phyloP scores from a whole-genome alignment of 169 alveolate species.

The Plasmodium relictum region DNA sequence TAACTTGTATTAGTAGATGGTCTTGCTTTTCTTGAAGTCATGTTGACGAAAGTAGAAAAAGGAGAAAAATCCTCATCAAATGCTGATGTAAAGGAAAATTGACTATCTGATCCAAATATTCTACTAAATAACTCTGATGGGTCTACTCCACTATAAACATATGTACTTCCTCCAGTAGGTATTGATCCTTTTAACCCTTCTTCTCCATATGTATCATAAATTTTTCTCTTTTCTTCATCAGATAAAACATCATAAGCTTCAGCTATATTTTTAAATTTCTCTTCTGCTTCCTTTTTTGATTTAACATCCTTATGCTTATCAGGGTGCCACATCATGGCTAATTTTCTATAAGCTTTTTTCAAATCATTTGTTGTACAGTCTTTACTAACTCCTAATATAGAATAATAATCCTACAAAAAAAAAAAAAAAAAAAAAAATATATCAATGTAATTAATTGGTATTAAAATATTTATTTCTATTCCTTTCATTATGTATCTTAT shows the following conservation, averaged over 20 bases:
- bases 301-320: slow-evolving; percentile 95
- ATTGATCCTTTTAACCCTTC: slow-evolving; percentile 95
- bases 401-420: too few species aligned
- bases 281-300: slow-evolving; percentile 88
- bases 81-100: slow-evolving; percentile 81
- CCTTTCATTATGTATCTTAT: too few species aligned
- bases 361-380: slow-evolving; percentile 90
- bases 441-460: too few species aligned
- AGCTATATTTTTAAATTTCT: slow-evolving; percentile 93
- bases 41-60: slow-evolving; percentile 84
- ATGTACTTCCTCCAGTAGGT: slow-evolving; percentile 65
- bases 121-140: slow-evolving; percentile 89
- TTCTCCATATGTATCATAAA: slow-evolving; percentile 96
- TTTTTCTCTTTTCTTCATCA: slow-evolving; percentile 95
- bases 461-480: too few species aligned
- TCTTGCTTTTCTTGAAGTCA: slow-evolving; percentile 78
- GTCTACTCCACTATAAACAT: slow-evolving; percentile 86
- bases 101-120: slow-evolving; percentile 88
- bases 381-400: slow-evolving; percentile 85
- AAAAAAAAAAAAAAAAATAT: slow-evolving; percentile 78
- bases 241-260: slow-evolving; percentile 96
- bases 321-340: slow-evolving; percentile 95
- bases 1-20: slow-evolving; percentile 75
- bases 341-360: slow-evolving; percentile 93
- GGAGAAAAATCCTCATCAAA: slow-evolving; percentile 86